Base-by-base conservation (phyloP, 768 basidiomycete species). In the Tulasnella sp. region DNA sequence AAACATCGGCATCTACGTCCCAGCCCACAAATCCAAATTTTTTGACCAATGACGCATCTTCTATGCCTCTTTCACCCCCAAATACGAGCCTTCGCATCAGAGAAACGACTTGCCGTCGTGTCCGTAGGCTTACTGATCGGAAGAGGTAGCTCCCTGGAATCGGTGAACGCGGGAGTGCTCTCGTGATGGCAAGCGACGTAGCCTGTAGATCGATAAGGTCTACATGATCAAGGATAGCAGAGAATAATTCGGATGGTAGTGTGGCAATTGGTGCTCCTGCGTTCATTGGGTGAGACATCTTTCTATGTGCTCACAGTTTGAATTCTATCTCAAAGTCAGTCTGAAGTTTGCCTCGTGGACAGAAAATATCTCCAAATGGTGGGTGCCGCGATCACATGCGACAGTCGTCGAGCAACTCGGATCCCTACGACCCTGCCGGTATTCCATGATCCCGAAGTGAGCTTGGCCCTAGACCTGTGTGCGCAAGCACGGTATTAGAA, bases 1-100 rank as follows among this genome's bases (percentile, higher is more conserved):
- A 72, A 13, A 88, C 77, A 61, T 88, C 83, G 2, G 87, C 84
- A 66, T 92, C 87, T 27, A 81, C 82, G 5, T 67, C 74, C 86
- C 87, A 93, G 13, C 77, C 73, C 68, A 82, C 76, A 32, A 86
- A 67, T 13, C 73, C 73, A 52, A 87, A 71, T 5, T 73, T 72
- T 48, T 75, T 74, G 9, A 86, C 72, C 73, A 76, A 77, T 72
- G 67, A 21, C 63, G 51, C 27, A 66, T 66, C 10, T 43, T 38
- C 50, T 51, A 38, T 42, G 51, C 42, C 47, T 56, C 24, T 11
- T 41, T 34, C 59, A 51, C 41, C 32, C 34, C 27, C 64, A 62
- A 42, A 30, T 53, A 78, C 75, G 13, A 92, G 72, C 58, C 81
- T 78, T 11, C 69, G 68, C 66, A 85, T 77, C n/a, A 89, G 70